These are phyloP conservation scores for Vigna nakashimae DNA, from an alignment of 306 rosid species.

Conservation along the genomic window DNA sequence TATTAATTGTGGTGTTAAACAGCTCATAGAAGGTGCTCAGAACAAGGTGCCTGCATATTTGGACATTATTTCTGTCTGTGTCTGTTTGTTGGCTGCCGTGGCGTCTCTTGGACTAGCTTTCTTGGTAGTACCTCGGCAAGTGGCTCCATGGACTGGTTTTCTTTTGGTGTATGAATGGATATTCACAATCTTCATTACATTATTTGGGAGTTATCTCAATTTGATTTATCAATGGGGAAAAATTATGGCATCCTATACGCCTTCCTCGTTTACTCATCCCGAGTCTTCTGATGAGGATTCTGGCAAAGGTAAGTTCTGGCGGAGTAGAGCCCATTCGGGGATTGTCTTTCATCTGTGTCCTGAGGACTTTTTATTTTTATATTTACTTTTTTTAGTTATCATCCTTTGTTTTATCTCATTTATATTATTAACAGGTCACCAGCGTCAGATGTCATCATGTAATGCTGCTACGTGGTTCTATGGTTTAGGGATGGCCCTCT, in stretches of 20 bases:
- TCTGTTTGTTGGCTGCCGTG: conserved; percentile 69
- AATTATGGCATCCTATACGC: conserved; percentile 53
- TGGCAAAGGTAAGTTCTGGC: conserved; percentile 70
- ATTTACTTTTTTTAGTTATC: not conserved
- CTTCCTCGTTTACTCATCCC: conserved; percentile 55
- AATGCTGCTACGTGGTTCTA: conserved; percentile 48
- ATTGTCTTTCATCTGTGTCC: conserved; percentile 26
- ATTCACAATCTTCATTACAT: conserved; percentile 70
- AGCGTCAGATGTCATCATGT: conserved; percentile 58
- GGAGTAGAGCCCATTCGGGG: conserved; percentile 28
- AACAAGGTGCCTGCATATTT: conserved; percentile 75
- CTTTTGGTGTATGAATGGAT: conserved; percentile 95
- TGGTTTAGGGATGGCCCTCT: conserved; percentile 52
- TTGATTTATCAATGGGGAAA: conserved; percentile 74
- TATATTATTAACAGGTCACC: conserved; percentile 69
- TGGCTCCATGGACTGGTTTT: conserved; percentile 96
- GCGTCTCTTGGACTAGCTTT: conserved; percentile 71
- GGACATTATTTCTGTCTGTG: conserved; percentile 73
- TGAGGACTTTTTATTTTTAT: conserved; percentile 1
- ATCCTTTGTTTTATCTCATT: conserved; percentile 18
- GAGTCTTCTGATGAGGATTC: conserved; percentile 66
- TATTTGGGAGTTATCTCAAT: conserved; percentile 82
- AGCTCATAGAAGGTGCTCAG: conserved; percentile 56
- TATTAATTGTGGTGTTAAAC: conserved; percentile 40
- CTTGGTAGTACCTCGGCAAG: conserved; percentile 83